These are phyloP conservation scores for Thalassiosira mediterranea DNA, from an alignment of 352 stramenopile genomes.

Conservation along the genomic window DNA sequence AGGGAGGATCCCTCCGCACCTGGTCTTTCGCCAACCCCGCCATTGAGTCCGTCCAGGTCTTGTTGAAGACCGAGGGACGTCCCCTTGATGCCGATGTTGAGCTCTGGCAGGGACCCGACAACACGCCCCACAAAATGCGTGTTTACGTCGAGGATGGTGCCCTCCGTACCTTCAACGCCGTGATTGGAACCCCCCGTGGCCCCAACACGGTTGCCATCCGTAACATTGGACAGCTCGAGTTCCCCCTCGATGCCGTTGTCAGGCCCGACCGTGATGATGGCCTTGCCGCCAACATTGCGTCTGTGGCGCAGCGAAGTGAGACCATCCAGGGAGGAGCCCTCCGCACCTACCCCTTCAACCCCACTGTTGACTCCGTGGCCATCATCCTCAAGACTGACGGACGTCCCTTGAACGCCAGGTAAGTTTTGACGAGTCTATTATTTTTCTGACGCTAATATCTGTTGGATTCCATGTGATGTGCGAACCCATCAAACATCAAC, in stretches of 20 bases:
- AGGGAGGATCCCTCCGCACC: conserved; percentile 71
- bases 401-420: conserved; percentile 66
- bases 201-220: conserved; percentile 68
- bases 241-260: conserved; percentile 61
- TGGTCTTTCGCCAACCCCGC: conserved; percentile 61
- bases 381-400: conserved; percentile 76
- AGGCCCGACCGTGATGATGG: conserved; percentile 51
- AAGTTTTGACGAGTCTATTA: too few relatives aligned
- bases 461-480: too few relatives aligned
- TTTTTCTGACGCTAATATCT: too few relatives aligned
- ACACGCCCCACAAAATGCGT: conserved; percentile 75
- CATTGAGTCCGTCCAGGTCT: conserved; percentile 71
- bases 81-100: conserved; percentile 73
- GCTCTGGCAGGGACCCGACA: conserved; percentile 74
- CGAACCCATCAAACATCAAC: too few relatives aligned
- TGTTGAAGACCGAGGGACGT: conserved; percentile 74
- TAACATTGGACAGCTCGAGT: conserved; percentile 75
- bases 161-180: conserved; percentile 61
- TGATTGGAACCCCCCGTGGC: conserved; percentile 69
- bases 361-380: conserved; percentile 65
- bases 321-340: conserved; percentile 78
- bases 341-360: conserved; percentile 67
- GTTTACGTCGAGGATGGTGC: conserved; percentile 74
- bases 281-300: conserved; percentile 38
- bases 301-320: conserved; percentile 40